phyloP scores from a whole-genome alignment of 2,329 filamentous ascomycete genomes.

The Aspergillus novofumigatus region DNA sequence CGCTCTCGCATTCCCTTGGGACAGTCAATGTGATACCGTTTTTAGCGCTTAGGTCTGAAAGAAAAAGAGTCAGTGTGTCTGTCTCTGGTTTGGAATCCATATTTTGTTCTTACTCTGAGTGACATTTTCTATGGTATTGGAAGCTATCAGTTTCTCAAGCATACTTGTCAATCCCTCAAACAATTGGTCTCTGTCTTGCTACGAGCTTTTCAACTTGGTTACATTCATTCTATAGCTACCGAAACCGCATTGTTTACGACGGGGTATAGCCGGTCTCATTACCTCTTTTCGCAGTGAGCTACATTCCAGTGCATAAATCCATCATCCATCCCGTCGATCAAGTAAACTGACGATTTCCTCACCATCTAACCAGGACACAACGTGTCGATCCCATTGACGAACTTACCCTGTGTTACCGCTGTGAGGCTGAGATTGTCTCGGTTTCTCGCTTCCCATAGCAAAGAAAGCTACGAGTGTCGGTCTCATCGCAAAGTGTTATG shows the following conservation, averaged over 20 bases:
- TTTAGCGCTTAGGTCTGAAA: neutral
- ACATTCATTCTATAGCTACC: neutral
- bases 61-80: neutral
- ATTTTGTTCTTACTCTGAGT: neutral
- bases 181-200: neutral
- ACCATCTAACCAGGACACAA: neutral
- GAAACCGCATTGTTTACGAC: neutral
- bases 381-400: neutral
- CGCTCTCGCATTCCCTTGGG: neutral
- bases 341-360: neutral
- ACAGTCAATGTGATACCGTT: neutral
- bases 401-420: neutral
- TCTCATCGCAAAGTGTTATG: neutral
- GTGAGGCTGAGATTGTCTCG: slow-evolving; percentile 2
- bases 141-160: neutral
- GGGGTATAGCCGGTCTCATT: neutral
- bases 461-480: neutral
- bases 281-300: neutral
- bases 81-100: neutral
- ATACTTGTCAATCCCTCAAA: neutral
- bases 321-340: neutral
- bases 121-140: neutral
- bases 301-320: neutral
- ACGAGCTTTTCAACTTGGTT: neutral
- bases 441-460: neutral